Evolutionary conservation across 2,329 filamentous ascomycete genomes (phyloP), one percentile per base, ranked within the genome.

Genomic region (Reticulascus tulasneorum): DNA sequence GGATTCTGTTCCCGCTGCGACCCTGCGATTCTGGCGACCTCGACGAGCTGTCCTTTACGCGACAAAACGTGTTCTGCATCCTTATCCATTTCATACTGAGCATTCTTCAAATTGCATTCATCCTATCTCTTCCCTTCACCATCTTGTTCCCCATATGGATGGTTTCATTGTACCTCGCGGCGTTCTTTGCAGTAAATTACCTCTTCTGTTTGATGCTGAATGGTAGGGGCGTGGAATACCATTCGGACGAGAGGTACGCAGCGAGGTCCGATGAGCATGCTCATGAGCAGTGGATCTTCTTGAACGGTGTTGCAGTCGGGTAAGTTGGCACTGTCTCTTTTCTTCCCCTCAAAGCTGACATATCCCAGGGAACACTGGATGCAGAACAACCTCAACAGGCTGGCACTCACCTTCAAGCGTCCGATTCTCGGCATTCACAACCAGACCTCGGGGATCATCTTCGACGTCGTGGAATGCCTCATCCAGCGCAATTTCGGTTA

Each of bases 381-480:
- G 47, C 75, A 82, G 58, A 73, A 65, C 43, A 89, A 86, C 48
- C 63, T 90, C 42, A 76, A 90, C 54, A 75, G 82, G 2, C 64
- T 91, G 5, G 78, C 84, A 1, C 58, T 80, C 29, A 88, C 82
- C 0, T 91, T 91, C 54, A 75, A 79, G 23, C 75, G 86, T 2
- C 82, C 77, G 0, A 63, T 91, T 5, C 67, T 79, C 1, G 86
- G 85, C 18, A 77, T 91, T 10, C 86, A 90, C 50, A 91, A 90
- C 53, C 73, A 71, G 42, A 91, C 84, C 45, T 78, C 67, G 2
- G 86, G 86, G 3, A 74, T 90, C 30, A 54, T 90, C 12, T 87
- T 89, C 45, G 86, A 93, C 48, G 66, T 90, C 1, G 58, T 90
- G 18, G 82, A 93, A 58, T 90, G 85, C 47, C 64, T 93, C 9